phyloP scores from a whole-genome alignment of 371 early-diverging fungal species.

The Lichtheimia ramosa region DNA sequence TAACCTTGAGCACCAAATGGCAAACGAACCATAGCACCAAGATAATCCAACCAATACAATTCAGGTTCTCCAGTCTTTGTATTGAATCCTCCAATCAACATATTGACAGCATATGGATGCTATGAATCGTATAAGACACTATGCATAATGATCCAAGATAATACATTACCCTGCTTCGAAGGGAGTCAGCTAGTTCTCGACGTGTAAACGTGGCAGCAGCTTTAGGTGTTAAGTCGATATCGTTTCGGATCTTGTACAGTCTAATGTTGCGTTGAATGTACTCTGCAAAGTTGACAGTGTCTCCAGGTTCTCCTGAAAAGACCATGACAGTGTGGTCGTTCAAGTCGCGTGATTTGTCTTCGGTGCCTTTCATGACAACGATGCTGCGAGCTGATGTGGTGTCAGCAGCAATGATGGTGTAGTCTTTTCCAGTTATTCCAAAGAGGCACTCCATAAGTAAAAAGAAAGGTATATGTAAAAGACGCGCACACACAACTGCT shows the following conservation, averaged over 20 bases:
- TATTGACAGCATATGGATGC: constrained; percentile 89
- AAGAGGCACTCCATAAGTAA: constrained; percentile 84
- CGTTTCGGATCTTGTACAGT: constrained; percentile 88
- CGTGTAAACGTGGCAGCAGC: constrained; percentile 87
- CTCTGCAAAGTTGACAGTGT: constrained; percentile 93
- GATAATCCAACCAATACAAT: constrained; percentile 94
- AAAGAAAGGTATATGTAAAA: not conserved
- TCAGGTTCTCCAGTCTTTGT: constrained; percentile 69
- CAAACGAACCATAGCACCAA: constrained; percentile 78
- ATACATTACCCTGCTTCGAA: constrained; percentile 80
- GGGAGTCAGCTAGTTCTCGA: constrained; percentile 82
- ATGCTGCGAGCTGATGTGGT: constrained; percentile 81
- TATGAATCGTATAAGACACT: constrained; percentile 19
- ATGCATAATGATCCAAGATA: not conserved
- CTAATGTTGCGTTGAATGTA: constrained; percentile 92
- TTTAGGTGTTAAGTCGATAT: constrained; percentile 76
- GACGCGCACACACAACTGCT: not conserved
- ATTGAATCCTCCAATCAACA: constrained; percentile 88
- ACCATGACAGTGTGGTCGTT: constrained; percentile 82
- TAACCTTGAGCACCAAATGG: constrained; percentile 95
- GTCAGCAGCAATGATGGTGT: constrained; percentile 88
- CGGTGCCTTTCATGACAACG: constrained; percentile 88
- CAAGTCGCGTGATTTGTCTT: constrained; percentile 86
- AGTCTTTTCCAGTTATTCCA: constrained; percentile 95
- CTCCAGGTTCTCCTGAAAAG: constrained; percentile 93